Percentiles rank a stretch among this genome's conserved stretches.
phyloP scores from a whole-genome alignment of 2,329 filamentous ascomycete species.

The Hypoxylon sp. region DNA sequence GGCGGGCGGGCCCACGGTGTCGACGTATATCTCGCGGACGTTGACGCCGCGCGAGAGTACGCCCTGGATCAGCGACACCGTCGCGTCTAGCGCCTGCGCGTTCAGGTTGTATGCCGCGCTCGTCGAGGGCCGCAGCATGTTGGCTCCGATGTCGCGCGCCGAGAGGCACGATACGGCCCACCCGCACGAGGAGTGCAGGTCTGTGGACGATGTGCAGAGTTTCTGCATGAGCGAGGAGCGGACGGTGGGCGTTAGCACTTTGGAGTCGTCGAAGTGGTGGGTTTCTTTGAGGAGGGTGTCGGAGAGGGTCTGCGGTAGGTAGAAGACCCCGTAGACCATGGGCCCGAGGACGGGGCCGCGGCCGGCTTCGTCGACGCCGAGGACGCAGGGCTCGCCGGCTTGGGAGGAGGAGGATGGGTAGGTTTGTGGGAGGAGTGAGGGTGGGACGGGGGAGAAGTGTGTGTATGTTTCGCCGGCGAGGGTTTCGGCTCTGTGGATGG shows the following conservation, averaged over 20 bases:
- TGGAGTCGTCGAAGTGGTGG: slow-evolving; percentile 95
- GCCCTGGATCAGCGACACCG: slow-evolving; percentile 82
- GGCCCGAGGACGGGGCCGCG: slow-evolving; percentile 91
- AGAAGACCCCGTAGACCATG: slow-evolving; percentile 80
- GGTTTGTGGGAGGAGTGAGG: slow-evolving; percentile 67
- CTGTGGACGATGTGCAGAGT: slow-evolving; percentile 75
- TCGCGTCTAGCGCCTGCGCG: slow-evolving; percentile 94
- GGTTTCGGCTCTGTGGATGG: slow-evolving; percentile 71
- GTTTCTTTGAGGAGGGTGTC: slow-evolving; percentile 81
- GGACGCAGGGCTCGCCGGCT: slow-evolving; percentile 74
- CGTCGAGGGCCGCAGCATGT: slow-evolving; percentile 78
- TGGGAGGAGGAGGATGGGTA: slow-evolving; percentile 37
- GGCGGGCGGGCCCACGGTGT: slow-evolving; percentile 89
- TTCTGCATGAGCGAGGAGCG: slow-evolving; percentile 78
- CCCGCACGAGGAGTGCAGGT: slow-evolving; percentile 71
- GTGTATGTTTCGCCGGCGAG: slow-evolving; percentile 77
- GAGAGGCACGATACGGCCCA: slow-evolving; percentile 89
- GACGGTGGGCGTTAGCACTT: slow-evolving; percentile 86
- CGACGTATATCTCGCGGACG: slow-evolving; percentile 90
- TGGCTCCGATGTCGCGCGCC: slow-evolving; percentile 83
- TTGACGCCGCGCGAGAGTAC: slow-evolving; percentile 85
- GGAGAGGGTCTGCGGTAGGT: slow-evolving; percentile 80
- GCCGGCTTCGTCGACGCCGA: slow-evolving; percentile 95
- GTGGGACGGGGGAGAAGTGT: slow-evolving; percentile 79
- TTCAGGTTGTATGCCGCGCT: slow-evolving; percentile 86